A percentile compares a stretch with the other conserved stretches of the same genome.
phyloP scores from a whole-genome alignment of 805 yeast genomes.

The Starmerella riodocensis region DNA sequence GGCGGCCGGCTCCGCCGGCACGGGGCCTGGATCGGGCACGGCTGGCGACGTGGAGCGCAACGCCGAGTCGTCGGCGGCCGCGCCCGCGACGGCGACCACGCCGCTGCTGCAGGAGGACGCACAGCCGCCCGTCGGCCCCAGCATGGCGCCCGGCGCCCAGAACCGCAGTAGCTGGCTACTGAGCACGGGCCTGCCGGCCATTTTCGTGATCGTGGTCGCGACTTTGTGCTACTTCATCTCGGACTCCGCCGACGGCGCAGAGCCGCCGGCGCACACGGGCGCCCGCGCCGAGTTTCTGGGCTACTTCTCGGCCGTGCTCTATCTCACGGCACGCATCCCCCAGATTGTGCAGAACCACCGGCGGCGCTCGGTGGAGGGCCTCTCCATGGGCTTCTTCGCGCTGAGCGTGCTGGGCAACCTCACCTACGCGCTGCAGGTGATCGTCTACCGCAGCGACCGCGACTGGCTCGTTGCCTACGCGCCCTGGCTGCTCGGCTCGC shows the following conservation, averaged over 20 bases:
- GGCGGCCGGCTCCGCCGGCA: no score
- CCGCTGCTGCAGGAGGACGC: slow-evolving; percentile 26
- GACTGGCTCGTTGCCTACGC: slow-evolving; percentile 48
- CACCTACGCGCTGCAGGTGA: slow-evolving; percentile 61
- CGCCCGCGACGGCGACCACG: slow-evolving; percentile 12
- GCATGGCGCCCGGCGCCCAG: no score
- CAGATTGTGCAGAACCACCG: slow-evolving; percentile 71
- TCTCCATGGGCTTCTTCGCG: slow-evolving; percentile 66
- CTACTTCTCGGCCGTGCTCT: slow-evolving; percentile 52
- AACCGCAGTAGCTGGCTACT: slow-evolving; percentile 17
- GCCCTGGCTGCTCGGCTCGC: slow-evolving; percentile 67
- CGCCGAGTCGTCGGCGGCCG: not conserved
- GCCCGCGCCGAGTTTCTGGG: slow-evolving; percentile 65
- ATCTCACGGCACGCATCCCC: slow-evolving; percentile 67
- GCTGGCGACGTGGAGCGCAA: not conserved
- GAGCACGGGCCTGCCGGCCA: slow-evolving; percentile 41
- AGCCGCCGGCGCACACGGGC: slow-evolving; percentile 20
- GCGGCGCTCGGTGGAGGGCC: slow-evolving; percentile 71
- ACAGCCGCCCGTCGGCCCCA: not conserved
- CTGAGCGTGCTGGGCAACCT: slow-evolving; percentile 63
- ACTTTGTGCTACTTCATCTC: slow-evolving; percentile 43
- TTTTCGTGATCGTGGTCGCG: slow-evolving; percentile 53
- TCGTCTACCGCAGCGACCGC: slow-evolving; percentile 49
- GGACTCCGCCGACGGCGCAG: slow-evolving; percentile 17
- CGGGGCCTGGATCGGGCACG: no score